Percentiles rank a stretch among this genome's conserved stretches.
Evolutionary conservation across 2,329 filamentous ascomycete species (phyloP).

Genomic region (Nothopassalora personata): DNA sequence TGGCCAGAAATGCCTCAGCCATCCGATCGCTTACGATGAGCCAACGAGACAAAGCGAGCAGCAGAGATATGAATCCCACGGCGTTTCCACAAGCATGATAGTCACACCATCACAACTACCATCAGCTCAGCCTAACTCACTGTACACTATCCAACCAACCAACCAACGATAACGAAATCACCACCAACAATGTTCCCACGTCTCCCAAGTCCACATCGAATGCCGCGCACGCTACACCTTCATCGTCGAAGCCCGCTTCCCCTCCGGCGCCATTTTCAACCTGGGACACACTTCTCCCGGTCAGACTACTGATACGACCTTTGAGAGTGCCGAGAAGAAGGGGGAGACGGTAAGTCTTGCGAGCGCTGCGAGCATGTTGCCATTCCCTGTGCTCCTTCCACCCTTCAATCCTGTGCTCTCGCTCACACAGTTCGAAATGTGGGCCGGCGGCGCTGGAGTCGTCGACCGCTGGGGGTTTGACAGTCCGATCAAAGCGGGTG

Average conservation of each 20-base stretch:
- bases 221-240: background rate
- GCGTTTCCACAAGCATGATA: background rate
- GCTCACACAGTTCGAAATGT: conserved; percentile 2
- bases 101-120: background rate
- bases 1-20: background rate
- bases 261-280: background rate
- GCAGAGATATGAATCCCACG: background rate
- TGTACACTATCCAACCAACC: no score
- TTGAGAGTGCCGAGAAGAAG: background rate
- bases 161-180: background rate
- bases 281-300: background rate
- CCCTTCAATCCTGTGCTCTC: background rate
- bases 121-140: background rate
- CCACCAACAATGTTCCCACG: background rate
- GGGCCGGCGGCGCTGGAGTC: conserved; percentile 1
- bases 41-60: background rate
- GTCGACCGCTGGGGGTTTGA: conserved; percentile 2
- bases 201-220: background rate
- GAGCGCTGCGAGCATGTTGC: no score
- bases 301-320: background rate
- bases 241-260: conserved; percentile 2
- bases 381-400: background rate
- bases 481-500: background rate
- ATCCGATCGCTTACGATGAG: background rate
- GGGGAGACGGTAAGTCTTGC: background rate